Evolutionary conservation across 805 yeast genomes (phyloP).

Genomic region (Monosporozyma servazzii): DNA sequence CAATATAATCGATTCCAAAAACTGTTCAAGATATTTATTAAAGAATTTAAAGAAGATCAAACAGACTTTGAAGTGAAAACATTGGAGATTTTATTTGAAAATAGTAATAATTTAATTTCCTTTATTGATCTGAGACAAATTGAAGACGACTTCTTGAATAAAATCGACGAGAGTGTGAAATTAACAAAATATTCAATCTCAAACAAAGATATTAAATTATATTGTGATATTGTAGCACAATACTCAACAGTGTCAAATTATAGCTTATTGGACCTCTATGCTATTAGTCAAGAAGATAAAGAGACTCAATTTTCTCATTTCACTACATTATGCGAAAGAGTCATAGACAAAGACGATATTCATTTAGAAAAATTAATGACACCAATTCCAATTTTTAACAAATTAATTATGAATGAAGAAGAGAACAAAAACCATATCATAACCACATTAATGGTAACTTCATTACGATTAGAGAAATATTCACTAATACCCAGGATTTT

Average conservation of each 20-base stretch:
- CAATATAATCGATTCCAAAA: slow-evolving; percentile 15
- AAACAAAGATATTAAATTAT: slow-evolving; percentile 9
- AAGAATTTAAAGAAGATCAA: not conserved
- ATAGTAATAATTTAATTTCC: slow-evolving; percentile 10
- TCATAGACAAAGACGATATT: not conserved
- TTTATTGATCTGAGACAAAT: slow-evolving; percentile 2
- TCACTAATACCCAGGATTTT: not conserved
- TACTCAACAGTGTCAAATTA: slow-evolving; percentile 6
- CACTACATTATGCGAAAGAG: slow-evolving; percentile 11
- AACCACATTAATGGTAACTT: slow-evolving; percentile 18
- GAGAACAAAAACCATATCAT: slow-evolving; percentile 1
- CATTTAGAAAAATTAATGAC: not conserved
- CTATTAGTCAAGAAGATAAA: slow-evolving; percentile 15
- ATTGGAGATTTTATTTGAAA: slow-evolving; percentile 16
- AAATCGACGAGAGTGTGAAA: slow-evolving; percentile 7
- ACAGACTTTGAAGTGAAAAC: slow-evolving; percentile 3
- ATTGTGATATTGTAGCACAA: slow-evolving; percentile 11
- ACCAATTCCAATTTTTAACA: slow-evolving; percentile 3
- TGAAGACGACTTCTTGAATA: slow-evolving; percentile 8
- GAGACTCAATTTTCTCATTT: slow-evolving; percentile 20
- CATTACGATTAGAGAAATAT: slow-evolving; percentile 24
- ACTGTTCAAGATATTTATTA: slow-evolving; percentile 3
- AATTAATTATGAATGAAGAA: slow-evolving; percentile 8
- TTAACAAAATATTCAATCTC: slow-evolving; percentile 5
- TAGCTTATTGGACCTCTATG: slow-evolving; percentile 15